Percentiles rank a stretch among this genome's conserved stretches.
Conservation (phyloP, 2,329 filamentous ascomycete species). For the Aspergillus sp. region DNA sequence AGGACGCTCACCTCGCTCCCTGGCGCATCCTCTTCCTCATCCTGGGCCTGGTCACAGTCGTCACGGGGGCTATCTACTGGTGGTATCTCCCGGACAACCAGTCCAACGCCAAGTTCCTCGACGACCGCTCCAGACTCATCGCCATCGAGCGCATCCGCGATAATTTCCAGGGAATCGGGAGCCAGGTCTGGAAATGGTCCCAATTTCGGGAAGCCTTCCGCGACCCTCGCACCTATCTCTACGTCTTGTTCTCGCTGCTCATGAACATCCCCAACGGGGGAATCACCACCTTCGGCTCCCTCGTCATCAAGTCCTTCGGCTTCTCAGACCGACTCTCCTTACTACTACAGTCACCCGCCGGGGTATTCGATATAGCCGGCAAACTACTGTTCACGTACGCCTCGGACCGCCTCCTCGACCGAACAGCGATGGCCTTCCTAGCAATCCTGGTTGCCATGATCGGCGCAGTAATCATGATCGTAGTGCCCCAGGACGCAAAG, state of each 20-base stretch:
- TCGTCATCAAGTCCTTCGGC: constrained; percentile 44
- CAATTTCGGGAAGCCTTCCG: constrained; percentile 49
- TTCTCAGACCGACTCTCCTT: constrained; percentile 45
- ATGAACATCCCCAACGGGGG: constrained; percentile 44
- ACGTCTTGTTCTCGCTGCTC: constrained; percentile 35
- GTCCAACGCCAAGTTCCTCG: constrained; percentile 11
- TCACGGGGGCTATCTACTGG: constrained; percentile 6
- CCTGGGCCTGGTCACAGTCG: constrained; percentile 12
- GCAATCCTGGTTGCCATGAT: neutral
- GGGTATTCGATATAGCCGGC: constrained; percentile 17
- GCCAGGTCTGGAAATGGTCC: constrained; percentile 49
- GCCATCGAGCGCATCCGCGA: constrained; percentile 34
- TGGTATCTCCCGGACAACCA: constrained; percentile 17
- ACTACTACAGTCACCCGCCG: constrained; percentile 45
- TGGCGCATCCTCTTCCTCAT: constrained; percentile 19
- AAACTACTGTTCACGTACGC: neutral
- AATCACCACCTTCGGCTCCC: constrained; percentile 44
- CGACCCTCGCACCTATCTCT: constrained; percentile 47
- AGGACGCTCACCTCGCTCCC: neutral
- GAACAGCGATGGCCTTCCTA: neutral
- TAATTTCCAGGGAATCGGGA: constrained; percentile 44
- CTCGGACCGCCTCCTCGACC: neutral
- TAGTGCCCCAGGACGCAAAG: constrained; percentile 9
- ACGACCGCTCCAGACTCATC: constrained; percentile 12
- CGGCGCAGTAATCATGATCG: neutral